Conservation (phyloP, 2,329 filamentous ascomycete species). For the Colletotrichum sp. region DNA sequence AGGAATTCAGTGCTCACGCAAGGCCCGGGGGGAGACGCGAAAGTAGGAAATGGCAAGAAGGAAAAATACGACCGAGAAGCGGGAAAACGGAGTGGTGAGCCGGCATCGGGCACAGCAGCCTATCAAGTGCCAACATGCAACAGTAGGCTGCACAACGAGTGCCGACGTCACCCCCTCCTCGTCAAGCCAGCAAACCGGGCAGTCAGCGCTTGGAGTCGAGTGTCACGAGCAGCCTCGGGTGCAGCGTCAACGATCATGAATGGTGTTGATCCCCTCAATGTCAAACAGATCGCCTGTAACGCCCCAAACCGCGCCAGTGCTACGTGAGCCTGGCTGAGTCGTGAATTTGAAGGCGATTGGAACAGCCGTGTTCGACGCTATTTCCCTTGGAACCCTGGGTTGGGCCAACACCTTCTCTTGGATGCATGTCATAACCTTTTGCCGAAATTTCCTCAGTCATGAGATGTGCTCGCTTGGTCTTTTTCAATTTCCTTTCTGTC, state of each 20-base stretch:
- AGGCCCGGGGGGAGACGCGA: background rate
- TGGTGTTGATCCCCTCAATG: background rate
- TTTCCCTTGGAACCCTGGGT: background rate
- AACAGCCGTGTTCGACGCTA: background rate
- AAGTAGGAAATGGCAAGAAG: background rate
- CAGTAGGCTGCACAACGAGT: background rate
- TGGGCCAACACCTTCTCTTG: background rate
- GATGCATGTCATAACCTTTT: background rate
- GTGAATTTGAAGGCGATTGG: background rate
- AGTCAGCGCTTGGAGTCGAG: background rate
- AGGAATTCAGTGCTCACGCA: background rate
- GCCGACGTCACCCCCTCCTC: background rate
- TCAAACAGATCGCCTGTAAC: background rate
- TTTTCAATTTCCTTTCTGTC: background rate
- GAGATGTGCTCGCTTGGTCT: background rate
- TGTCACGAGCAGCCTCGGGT: conserved; percentile 9
- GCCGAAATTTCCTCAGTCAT: background rate
- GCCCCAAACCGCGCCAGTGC: background rate
- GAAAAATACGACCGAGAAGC: background rate
- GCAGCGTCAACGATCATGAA: background rate
- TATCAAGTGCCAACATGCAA: background rate
- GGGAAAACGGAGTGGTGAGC: background rate
- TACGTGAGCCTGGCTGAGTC: background rate
- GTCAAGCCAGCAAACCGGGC: background rate
- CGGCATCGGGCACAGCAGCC: background rate